Base-by-base conservation (phyloP, 1,284 basidiomycete species). In the Ganoderma leucocontextum region DNA sequence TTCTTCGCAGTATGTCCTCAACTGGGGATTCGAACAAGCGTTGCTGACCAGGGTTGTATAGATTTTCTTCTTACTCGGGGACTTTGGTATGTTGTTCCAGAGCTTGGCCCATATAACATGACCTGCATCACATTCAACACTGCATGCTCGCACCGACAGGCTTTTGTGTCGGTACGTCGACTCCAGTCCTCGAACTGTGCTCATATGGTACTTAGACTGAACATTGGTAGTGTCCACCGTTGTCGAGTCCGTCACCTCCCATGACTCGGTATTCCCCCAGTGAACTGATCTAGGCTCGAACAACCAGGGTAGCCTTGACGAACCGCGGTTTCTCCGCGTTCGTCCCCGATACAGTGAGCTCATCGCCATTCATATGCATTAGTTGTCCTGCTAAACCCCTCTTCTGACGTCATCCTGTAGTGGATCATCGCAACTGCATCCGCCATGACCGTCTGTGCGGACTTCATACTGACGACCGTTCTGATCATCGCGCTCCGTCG, bases 391-490 rank as follows among this genome's bases (percentile, higher is more conserved):
- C 15, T 15, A 8, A 35, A 8, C 33, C 29, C 5, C 52, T 8
- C 12, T 12, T 52, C 49, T 52, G 49, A 55, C 6, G 29, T 55
- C 12, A 9, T 15, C 17, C 17, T 55, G 33, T 4, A 55, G 52
- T 55, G 52, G 52, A 25, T 55, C 33, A 55, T 55, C 25, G 52
- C 52, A 35, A 33, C 33, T 9, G 52, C 52, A 33, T 55, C 52
- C 52, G 52, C 52, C 52, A 33, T 55, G 52, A 13, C 52, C 12
- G 33, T 55, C 6, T 55, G 52, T 35, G 52, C 52, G 29, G 52
- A 55, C 52, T 29, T 29, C 52, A 55, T 55, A 33, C 33, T 55
- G 29, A 55, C 52, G 15, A 55, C 52, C 33, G 52, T 55, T 29
- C 52, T 55, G 29, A 55, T 55, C 52, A 55, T 55, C 15, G 52